Evolutionary conservation across 176 grass and related monocot species (phyloP).

Genomic region (Eragrostis nindensis): DNA sequence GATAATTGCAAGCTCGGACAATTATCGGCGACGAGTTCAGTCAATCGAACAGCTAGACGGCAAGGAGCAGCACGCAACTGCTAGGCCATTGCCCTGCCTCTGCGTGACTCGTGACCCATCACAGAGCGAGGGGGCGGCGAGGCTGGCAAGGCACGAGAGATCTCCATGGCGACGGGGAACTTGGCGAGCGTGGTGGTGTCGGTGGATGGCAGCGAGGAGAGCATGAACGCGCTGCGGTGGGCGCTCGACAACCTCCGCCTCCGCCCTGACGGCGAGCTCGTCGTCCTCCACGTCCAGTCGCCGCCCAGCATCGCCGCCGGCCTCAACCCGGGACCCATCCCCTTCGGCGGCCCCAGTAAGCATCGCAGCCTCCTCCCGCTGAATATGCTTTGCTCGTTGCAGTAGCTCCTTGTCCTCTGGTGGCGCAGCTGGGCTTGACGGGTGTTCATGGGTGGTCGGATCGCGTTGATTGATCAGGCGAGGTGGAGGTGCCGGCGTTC

Average conservation of each 20-base stretch:
- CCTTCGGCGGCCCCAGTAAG: conserved; percentile 96
- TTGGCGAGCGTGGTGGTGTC: conserved; percentile 79
- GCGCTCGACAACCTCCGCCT: conserved; percentile 86
- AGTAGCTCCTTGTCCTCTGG: neutral
- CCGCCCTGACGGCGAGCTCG: conserved; percentile 59
- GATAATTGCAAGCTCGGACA: neutral
- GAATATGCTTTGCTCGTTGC: neutral
- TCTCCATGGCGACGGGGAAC: conserved; percentile 74
- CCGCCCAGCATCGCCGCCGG: conserved; percentile 69
- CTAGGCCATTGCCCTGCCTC: neutral
- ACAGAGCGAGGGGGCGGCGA: neutral
- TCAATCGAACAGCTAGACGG: conserved; percentile 12
- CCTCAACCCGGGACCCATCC: conserved; percentile 80
- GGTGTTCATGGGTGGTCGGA: conserved; percentile 6
- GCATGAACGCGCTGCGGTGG: conserved; percentile 93
- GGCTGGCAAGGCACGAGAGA: neutral
- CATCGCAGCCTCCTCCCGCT: neutral
- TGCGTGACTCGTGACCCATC: conserved; percentile 3
- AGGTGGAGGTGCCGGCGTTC: conserved; percentile 90
- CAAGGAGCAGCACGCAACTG: conserved; percentile 14
- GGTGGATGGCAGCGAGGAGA: conserved; percentile 97
- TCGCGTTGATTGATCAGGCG: conserved; percentile 42
- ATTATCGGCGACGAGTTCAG: neutral
- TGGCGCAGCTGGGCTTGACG: conserved; percentile 20
- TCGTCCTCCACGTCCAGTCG: conserved; percentile 87